Conservation (phyloP, 2,329 filamentous ascomycete species). For the Trichoderma afroharzianum region DNA sequence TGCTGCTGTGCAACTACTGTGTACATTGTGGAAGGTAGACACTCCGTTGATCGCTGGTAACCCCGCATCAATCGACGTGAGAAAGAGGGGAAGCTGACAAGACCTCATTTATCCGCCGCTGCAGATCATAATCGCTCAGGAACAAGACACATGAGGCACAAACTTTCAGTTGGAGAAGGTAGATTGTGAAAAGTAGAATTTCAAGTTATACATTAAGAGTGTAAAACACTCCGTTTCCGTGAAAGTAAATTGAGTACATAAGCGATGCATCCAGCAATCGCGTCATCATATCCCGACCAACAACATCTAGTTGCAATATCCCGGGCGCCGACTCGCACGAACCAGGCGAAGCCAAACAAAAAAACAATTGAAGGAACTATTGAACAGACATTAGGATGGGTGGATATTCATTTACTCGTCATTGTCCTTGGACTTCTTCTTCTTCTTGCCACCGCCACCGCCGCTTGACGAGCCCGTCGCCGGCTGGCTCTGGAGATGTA, state of each 20-base stretch:
- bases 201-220: slow-evolving; percentile 14
- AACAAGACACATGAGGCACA: background rate
- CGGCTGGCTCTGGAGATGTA: slow-evolving; percentile 75
- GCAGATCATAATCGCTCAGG: background rate
- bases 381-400: slow-evolving; percentile 37
- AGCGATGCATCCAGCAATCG: slow-evolving; percentile 19
- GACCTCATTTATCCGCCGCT: background rate
- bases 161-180: background rate
- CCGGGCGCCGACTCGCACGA: slow-evolving; percentile 41
- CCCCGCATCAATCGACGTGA: background rate
- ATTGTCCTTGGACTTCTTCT: slow-evolving; percentile 61
- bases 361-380: slow-evolving; percentile 37
- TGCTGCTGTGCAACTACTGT: background rate
- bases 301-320: slow-evolving; percentile 44
- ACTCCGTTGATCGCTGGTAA: background rate
- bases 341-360: slow-evolving; percentile 38
- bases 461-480: slow-evolving; percentile 36
- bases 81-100: slow-evolving; percentile 1
- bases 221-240: background rate
- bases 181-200: background rate
- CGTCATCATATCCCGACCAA: slow-evolving; percentile 26
- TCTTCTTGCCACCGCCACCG: slow-evolving; percentile 61
- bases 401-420: slow-evolving; percentile 35
- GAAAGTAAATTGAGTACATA: slow-evolving; percentile 15
- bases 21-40: background rate